Base-by-base conservation (phyloP, 163 green algal species). In the Prototheca cutis region DNA sequence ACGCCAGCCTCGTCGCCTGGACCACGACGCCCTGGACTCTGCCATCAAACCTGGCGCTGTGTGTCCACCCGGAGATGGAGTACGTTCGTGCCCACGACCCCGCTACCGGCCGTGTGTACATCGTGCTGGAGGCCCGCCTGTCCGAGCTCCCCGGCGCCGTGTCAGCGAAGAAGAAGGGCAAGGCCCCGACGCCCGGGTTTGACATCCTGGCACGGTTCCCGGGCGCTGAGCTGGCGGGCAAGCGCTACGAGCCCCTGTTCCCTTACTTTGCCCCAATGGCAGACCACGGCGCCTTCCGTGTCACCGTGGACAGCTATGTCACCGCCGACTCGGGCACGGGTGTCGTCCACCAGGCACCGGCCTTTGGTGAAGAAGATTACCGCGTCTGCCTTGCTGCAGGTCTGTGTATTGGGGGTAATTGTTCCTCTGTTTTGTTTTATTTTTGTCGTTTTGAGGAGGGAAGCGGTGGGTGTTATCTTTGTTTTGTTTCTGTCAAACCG, bases 1-100 rank as follows among this genome's bases (percentile, higher is more conserved):
- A 73, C 33, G 88, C 88, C 0, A 42, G 66, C 19, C 60, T 98
- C 47, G 78, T 97, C 18, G 94, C 94, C 2, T 99, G 93, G 93
- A 99, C 93, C 18, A 99, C 93, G 59, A 99, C 93, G 3, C 93
- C 93, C 28, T 99, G 93, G 92, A 99, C 93, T 2, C 80, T 99
- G 67, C 93, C 93, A 48, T 87, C 70, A 70, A 98, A 98, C 75
- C 76, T 98, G 40, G 88, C 91, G 19, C 87, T 99, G 23, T 99
- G 93, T 71, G 89, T 99, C 39, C 84, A 98, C 72, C 81, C 89
- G 1, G 76, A 86, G 29, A 85, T 99, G 6, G 73, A 65, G 15
- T 99, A 99, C 65, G 80, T 95, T 25, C 87, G 86, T 69, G 89
- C 85, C 29, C 32, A 61, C 27, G 33, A 65, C 53, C 86, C 82